Percentiles rank a stretch among this genome's conserved stretches.
Evolutionary conservation across 257 asterid genomes (phyloP).

Genomic region (Capsicum chinense): DNA sequence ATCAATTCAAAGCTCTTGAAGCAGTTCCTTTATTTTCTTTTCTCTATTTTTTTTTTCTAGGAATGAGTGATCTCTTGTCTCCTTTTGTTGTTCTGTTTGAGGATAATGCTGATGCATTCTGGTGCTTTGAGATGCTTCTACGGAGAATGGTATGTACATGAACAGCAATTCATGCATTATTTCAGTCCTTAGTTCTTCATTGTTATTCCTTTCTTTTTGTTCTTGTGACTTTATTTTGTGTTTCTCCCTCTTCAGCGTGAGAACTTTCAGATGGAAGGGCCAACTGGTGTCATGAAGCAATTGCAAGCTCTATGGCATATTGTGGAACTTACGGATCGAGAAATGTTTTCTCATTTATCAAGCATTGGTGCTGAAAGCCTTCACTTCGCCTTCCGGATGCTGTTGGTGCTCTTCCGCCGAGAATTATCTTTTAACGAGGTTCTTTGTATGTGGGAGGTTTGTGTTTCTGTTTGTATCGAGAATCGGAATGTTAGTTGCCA

Average conservation of each 20-base stretch:
- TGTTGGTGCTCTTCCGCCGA: slow-evolving; percentile 97
- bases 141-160: slow-evolving; percentile 72
- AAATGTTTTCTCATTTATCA: slow-evolving; percentile 84
- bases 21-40: slow-evolving; percentile 35
- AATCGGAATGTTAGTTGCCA: slow-evolving; percentile 3
- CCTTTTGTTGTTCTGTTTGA: slow-evolving; percentile 97
- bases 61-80: slow-evolving; percentile 97
- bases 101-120: slow-evolving; percentile 97
- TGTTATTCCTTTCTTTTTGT: slow-evolving; percentile 12
- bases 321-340: slow-evolving; percentile 85
- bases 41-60: slow-evolving; percentile 45
- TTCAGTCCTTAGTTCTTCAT: slow-evolving; percentile 5
- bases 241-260: slow-evolving; percentile 65
- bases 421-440: slow-evolving; percentile 91
- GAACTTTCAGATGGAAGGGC: slow-evolving; percentile 94
- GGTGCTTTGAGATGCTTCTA: slow-evolving; percentile 99
- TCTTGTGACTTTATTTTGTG: slow-evolving; percentile 28
- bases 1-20: slow-evolving; percentile 24
- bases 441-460: slow-evolving; percentile 99
- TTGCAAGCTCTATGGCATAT: slow-evolving; percentile 93
- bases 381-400: slow-evolving; percentile 98
- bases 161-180: slow-evolving; percentile 18
- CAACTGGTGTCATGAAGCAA: slow-evolving; percentile 97
- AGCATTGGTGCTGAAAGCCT: slow-evolving; percentile 95
- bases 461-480: slow-evolving; percentile 41